Conservation (phyloP, 2,329 filamentous ascomycete genomes). For the Curvularia spicifera region DNA sequence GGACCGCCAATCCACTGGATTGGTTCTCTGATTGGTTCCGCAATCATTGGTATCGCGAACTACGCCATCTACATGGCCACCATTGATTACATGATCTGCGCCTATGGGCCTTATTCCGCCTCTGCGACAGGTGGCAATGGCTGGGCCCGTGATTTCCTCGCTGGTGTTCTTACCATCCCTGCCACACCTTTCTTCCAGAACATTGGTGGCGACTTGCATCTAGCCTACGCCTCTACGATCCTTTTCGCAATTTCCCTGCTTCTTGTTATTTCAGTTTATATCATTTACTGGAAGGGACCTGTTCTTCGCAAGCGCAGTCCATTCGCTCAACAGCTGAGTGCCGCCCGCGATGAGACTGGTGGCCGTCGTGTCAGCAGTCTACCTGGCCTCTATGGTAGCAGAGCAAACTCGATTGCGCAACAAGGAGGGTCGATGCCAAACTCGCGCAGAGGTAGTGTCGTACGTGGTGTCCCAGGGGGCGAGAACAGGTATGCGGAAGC, state of each 20-base stretch:
- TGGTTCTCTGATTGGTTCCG: slow-evolving; percentile 68
- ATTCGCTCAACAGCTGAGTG: slow-evolving; percentile 59
- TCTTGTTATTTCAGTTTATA: slow-evolving; percentile 50
- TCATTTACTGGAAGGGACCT: slow-evolving; percentile 63
- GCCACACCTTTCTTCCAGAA: slow-evolving; percentile 65
- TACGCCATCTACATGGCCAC: slow-evolving; percentile 79
- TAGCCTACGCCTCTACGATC: slow-evolving; percentile 63
- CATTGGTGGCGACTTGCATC: slow-evolving; percentile 50
- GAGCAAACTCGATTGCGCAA: slow-evolving; percentile 36
- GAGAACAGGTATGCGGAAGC: slow-evolving; percentile 22
- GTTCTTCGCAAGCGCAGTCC: slow-evolving; percentile 59
- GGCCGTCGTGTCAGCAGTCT: slow-evolving; percentile 42
- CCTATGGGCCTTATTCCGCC: slow-evolving; percentile 75
- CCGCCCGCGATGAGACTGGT: slow-evolving; percentile 42
- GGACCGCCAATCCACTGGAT: slow-evolving; percentile 73
- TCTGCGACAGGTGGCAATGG: slow-evolving; percentile 81
- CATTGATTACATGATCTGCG: slow-evolving; percentile 79
- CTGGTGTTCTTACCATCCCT: slow-evolving; percentile 73
- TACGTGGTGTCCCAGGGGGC: slow-evolving; percentile 27
- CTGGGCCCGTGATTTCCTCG: slow-evolving; percentile 76
- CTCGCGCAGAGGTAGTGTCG: slow-evolving; percentile 40
- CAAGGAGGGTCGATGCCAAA: slow-evolving; percentile 27
- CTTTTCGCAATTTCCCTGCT: slow-evolving; percentile 60
- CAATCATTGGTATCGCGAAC: slow-evolving; percentile 73
- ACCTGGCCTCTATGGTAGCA: slow-evolving; percentile 40